A percentile compares a stretch with the other conserved stretches of the same genome.
Evolutionary conservation across 441 rosid species (phyloP).

Genomic region (Breynia disticha): DNA sequence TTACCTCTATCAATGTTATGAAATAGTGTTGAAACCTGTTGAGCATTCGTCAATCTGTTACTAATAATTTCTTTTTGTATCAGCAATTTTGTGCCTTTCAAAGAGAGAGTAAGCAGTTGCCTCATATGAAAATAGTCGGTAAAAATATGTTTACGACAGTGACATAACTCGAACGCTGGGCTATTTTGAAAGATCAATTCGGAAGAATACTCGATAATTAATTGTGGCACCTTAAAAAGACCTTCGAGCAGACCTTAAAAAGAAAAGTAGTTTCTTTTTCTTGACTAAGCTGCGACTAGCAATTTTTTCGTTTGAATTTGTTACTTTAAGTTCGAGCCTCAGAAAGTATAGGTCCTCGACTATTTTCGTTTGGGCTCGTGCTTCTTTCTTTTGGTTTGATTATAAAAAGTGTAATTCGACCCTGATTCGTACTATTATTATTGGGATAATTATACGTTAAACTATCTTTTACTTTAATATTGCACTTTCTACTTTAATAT

Average conservation of each 20-base stretch:
- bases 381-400: too few relatives aligned
- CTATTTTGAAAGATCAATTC: neutral
- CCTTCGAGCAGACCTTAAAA: neutral
- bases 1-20: neutral
- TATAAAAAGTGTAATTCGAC: too few relatives aligned
- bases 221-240: constrained; percentile 4
- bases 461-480: too few relatives aligned
- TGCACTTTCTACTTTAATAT: too few relatives aligned
- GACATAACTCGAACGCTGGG: constrained; percentile 3
- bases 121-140: constrained; percentile 2
- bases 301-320: too few relatives aligned
- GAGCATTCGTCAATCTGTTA: neutral
- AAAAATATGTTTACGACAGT: neutral
- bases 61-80: neutral
- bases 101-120: neutral
- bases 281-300: too few relatives aligned
- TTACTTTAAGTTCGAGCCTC: too few relatives aligned
- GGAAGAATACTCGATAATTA: neutral
- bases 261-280: neutral
- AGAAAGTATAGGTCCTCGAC: too few relatives aligned
- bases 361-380: too few relatives aligned
- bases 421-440: too few relatives aligned
- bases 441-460: too few relatives aligned
- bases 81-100: neutral
- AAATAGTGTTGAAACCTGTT: neutral